These are phyloP conservation scores for Zygoascus biomembranicola DNA, from an alignment of 805 yeast species.

Conservation along the genomic window DNA sequence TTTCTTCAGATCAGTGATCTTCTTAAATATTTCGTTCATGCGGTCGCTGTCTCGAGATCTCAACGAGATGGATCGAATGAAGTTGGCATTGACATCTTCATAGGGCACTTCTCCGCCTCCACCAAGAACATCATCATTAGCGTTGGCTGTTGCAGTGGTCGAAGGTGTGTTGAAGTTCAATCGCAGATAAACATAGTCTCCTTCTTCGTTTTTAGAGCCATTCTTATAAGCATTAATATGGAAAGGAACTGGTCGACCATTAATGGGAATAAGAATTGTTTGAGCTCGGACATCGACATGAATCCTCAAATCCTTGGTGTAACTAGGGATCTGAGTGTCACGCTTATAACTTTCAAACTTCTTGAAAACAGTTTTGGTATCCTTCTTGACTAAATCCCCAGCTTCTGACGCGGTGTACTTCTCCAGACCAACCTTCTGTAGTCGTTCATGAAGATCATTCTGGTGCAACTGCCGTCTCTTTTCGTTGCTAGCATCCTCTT, in stretches of 20 bases:
- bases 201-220: constrained; percentile 94
- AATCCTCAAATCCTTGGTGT: constrained; percentile 74
- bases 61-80: constrained; percentile 76
- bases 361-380: constrained; percentile 63
- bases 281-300: constrained; percentile 84
- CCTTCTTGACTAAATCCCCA: constrained; percentile 25
- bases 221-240: constrained; percentile 90
- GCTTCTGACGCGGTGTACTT: constrained; percentile 53
- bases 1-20: constrained; percentile 85
- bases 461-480: constrained; percentile 78
- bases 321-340: constrained; percentile 82
- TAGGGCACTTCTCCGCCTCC: constrained; percentile 76
- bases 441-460: constrained; percentile 68
- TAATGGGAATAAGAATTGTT: constrained; percentile 81
- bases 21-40: constrained; percentile 81
- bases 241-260: constrained; percentile 96
- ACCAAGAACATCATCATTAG: not conserved
- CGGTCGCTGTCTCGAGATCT: constrained; percentile 87
- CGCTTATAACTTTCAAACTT: constrained; percentile 90
- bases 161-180: constrained; percentile 93
- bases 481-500: constrained; percentile 65
- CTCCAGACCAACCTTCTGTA: constrained; percentile 80
- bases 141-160: constrained; percentile 54
- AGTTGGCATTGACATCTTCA: constrained; percentile 83
- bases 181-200: constrained; percentile 84